Percentiles rank a stretch among this genome's conserved stretches.
These are phyloP conservation scores for Aspergillus vadensis DNA, from an alignment of 2,329 filamentous ascomycete species.

Conservation along the genomic window DNA sequence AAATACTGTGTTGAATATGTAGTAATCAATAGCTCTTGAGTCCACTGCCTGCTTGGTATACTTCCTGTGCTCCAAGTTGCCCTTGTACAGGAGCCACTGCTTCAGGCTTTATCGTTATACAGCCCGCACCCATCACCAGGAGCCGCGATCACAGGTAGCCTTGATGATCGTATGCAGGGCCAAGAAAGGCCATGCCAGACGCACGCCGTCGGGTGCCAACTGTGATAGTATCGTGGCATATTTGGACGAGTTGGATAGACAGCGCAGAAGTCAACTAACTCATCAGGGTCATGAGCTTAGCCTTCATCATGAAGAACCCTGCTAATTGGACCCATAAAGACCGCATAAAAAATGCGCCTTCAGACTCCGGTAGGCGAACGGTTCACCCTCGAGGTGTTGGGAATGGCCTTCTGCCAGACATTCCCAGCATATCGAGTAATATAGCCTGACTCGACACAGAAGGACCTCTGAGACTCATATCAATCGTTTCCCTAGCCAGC, in stretches of 20 bases:
- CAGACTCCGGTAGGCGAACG: slow-evolving; percentile 72
- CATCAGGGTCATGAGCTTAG: slow-evolving; percentile 13
- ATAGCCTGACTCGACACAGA: slow-evolving; percentile 71
- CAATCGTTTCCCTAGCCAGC: no score
- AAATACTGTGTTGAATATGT: slow-evolving; percentile 87
- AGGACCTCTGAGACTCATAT: slow-evolving; percentile 33
- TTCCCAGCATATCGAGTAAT: slow-evolving; percentile 93
- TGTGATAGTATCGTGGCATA: slow-evolving; percentile 72
- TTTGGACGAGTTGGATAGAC: slow-evolving; percentile 87
- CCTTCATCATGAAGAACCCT: neutral
- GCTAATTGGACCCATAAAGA: slow-evolving; percentile 53
- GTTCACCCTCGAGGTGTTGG: slow-evolving; percentile 77
- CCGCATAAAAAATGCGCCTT: slow-evolving; percentile 62
- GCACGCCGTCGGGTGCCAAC: slow-evolving; percentile 72
- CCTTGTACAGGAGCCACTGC: slow-evolving; percentile 73
- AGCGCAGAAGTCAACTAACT: slow-evolving; percentile 72
- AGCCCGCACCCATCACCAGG: slow-evolving; percentile 59
- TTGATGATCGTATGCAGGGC: slow-evolving; percentile 81
- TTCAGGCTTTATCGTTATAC: slow-evolving; percentile 74
- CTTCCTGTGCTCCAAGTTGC: slow-evolving; percentile 91
- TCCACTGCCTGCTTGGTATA: slow-evolving; percentile 88
- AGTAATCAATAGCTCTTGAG: slow-evolving; percentile 86
- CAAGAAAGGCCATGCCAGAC: slow-evolving; percentile 84
- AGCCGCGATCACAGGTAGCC: slow-evolving; percentile 69
- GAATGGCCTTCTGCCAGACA: slow-evolving; percentile 85